Percentiles rank a stretch among this genome's conserved stretches.
Conservation (phyloP, 495 filamentous ascomycete species). For the Staphylotrichum tortipilum region DNA sequence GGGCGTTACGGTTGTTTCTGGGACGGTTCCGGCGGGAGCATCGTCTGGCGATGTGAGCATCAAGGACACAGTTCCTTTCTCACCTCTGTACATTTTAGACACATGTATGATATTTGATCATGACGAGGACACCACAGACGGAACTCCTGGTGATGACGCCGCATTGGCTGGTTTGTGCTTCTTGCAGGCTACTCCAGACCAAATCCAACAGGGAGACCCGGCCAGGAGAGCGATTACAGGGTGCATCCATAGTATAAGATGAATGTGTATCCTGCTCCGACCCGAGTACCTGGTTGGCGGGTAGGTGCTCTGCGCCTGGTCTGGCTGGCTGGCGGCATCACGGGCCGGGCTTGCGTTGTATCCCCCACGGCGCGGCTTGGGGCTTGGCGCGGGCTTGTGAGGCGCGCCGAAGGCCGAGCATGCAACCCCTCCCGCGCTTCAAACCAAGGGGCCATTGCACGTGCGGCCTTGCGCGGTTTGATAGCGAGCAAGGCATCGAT, state of each 20-base stretch:
- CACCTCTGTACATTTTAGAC: slow-evolving; percentile 6
- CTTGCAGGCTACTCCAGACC: background rate
- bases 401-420: slow-evolving; percentile 1
- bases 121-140: background rate
- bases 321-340: too few species aligned
- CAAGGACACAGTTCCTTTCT: background rate
- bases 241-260: background rate
- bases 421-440: background rate
- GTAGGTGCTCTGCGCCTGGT: too few species aligned
- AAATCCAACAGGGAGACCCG: too few species aligned
- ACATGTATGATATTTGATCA: background rate
- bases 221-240: too few species aligned
- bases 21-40: slow-evolving; percentile 4
- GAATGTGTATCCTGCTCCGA: too few species aligned
- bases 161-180: too few species aligned
- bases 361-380: background rate
- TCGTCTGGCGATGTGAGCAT: slow-evolving; percentile 1
- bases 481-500: background rate
- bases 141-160: background rate
- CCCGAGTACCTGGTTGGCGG: too few species aligned
- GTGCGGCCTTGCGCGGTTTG: background rate
- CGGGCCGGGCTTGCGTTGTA: background rate
- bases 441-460: background rate
- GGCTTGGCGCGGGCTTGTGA: background rate
- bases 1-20: slow-evolving; percentile 24